These are phyloP conservation scores for Ophiostoma himal-ulmi DNA, from an alignment of 2,329 filamentous ascomycete species.

Conservation along the genomic window DNA sequence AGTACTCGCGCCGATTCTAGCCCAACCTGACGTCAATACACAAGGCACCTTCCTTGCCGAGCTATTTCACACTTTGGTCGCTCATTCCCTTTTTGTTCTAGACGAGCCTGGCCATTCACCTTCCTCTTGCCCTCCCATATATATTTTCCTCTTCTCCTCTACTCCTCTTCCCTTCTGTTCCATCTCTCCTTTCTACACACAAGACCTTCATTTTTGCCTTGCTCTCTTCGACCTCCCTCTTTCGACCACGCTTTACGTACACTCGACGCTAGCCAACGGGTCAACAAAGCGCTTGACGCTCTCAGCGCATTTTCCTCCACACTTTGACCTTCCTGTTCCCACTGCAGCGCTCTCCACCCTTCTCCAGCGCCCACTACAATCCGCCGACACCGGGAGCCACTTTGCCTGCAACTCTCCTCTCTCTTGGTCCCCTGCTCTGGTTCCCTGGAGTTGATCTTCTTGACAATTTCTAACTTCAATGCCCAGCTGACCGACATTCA, in stretches of 20 bases:
- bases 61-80: neutral
- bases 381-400: slow-evolving; percentile 15
- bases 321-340: slow-evolving; percentile 10
- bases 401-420: neutral
- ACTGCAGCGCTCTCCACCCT: slow-evolving; percentile 6
- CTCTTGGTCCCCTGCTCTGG: neutral
- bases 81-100: neutral
- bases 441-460: neutral
- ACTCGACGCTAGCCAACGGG: neutral
- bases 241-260: neutral
- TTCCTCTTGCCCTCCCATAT: neutral
- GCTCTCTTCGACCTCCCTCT: slow-evolving; percentile 1
- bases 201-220: neutral
- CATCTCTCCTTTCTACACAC: neutral
- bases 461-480: neutral
- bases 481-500: neutral
- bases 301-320: neutral
- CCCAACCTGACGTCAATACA: slow-evolving; percentile 8
- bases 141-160: neutral
- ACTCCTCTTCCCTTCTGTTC: neutral
- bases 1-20: neutral
- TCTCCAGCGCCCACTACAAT: neutral
- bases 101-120: neutral
- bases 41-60: neutral
- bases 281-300: neutral